Evolutionary conservation across 2,329 filamentous ascomycete genomes (phyloP), one percentile per base, ranked within the genome.

Genomic region (Calonectria crousiana): DNA sequence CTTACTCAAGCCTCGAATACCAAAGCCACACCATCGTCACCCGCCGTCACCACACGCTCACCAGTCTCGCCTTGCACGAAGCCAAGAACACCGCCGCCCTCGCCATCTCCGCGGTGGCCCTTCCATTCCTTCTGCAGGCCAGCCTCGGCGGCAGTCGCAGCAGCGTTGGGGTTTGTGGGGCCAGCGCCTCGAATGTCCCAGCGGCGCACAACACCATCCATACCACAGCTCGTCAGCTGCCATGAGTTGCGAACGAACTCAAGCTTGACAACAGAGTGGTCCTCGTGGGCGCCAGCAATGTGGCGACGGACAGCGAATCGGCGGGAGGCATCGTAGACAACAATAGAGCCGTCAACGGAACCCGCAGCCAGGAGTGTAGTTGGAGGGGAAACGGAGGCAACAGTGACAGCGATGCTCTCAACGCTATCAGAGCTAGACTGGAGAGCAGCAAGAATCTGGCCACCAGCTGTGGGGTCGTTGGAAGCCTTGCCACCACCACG

Each of bases 191-290:
- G 86, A 68, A 92, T 82, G 85, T 99, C 96, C 97, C 97, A 99
- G 74, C 96, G 89, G 81, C 95, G 90, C 26, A 99, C 92, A 0
- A 96, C 95, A 23, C 97, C 96, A 81, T 99, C 97, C 89, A 98
- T 95, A 11, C 97, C 97, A 78, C 93, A 96, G 76, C 92, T 95
- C 2, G 96, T 98, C 68, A 98, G 87, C 75, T 97, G 82, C 92
- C 92, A 96, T 76, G 81, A 82, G 77, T 85, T 83, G 82, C 88
- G 88, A 73, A 98, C 91, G 81, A 98, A 99, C 74, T 98, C 95
- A 6, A 98, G 92, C 85, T 97, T 96, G 75, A 98, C 96, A 26
- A 99, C 95, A 1, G 95, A 93, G 81, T 94, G 93, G n/a, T 95
- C 94, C 77, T 96, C 94, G 83, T 98, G 96, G 1, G 95, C 96